A percentile compares a stretch with the other conserved stretches of the same genome.
These are phyloP conservation scores for Mycena alexandri DNA, from an alignment of 768 basidiomycete species.

Conservation along the genomic window DNA sequence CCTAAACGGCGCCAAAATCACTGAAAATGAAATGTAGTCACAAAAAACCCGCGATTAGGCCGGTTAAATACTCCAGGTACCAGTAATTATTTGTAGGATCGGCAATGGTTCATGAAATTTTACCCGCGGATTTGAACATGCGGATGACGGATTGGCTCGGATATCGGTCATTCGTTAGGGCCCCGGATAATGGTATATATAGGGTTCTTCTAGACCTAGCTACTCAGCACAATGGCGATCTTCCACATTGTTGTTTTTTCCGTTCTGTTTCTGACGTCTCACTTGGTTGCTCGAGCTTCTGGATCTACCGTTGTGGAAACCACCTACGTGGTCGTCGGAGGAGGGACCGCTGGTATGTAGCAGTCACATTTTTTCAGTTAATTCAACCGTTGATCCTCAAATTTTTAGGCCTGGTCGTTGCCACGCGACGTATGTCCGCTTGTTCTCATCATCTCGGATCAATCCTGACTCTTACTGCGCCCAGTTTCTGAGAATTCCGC, in stretches of 20 bases:
- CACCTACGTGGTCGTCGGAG: neutral
- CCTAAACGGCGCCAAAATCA: too few species aligned
- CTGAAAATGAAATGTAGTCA: too few species aligned
- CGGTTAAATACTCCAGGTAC: too few species aligned
- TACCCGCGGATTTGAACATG: too few species aligned
- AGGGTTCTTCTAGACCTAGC: conserved; percentile 4
- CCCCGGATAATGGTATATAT: conserved; percentile 2
- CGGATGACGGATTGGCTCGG: too few species aligned
- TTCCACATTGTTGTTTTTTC: conserved; percentile 5
- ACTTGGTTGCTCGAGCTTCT: neutral
- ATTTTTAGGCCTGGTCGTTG: neutral
- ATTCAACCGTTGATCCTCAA: neutral
- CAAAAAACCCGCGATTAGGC: too few species aligned
- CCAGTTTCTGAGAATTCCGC: neutral
- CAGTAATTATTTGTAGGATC: too few species aligned
- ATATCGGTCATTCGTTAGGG: too few species aligned
- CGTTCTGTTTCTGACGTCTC: neutral
- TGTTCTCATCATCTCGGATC: neutral
- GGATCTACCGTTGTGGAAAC: neutral
- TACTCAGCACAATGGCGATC: conserved; percentile 15
- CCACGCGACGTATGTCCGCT: neutral
- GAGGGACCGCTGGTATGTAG: neutral
- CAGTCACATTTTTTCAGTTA: neutral
- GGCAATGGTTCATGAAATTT: too few species aligned
- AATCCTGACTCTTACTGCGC: neutral